Evolutionary conservation across 169 alveolate genomes (phyloP).

Genomic region (Cyclospora cayetanensis): DNA sequence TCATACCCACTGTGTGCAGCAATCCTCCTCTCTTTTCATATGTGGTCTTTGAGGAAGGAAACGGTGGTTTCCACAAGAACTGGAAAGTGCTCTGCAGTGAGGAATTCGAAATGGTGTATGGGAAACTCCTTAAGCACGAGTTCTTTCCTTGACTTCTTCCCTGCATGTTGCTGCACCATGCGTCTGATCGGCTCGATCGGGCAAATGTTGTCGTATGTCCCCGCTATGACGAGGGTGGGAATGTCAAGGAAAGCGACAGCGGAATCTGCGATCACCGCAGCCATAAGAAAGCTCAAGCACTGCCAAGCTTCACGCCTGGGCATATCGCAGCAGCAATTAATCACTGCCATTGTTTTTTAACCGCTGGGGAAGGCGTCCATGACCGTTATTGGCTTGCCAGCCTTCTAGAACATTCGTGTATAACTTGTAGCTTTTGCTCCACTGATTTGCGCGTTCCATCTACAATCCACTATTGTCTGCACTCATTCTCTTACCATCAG

Average conservation of each 20-base stretch:
- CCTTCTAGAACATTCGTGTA: too few relatives aligned
- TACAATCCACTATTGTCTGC: too few relatives aligned
- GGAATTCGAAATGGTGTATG: background rate
- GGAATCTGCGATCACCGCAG: background rate
- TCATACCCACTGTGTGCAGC: too few relatives aligned
- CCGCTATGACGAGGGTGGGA: slow-evolving; percentile 17
- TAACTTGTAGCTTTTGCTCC: too few relatives aligned
- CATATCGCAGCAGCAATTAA: too few relatives aligned
- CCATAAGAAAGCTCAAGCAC: too few relatives aligned
- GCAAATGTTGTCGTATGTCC: background rate
- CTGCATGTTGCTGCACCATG: background rate
- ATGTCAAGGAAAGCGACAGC: background rate
- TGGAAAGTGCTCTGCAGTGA: background rate
- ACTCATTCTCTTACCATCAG: background rate
- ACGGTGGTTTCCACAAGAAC: background rate
- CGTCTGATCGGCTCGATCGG: background rate
- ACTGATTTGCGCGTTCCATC: too few relatives aligned
- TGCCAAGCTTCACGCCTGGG: too few relatives aligned
- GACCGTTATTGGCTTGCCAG: too few relatives aligned
- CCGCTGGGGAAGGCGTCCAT: too few relatives aligned
- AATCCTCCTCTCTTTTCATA: background rate
- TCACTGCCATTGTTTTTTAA: too few relatives aligned
- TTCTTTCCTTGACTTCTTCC: background rate
- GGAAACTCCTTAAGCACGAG: background rate
- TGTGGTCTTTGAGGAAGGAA: background rate